Evolutionary conservation across 768 basidiomycete genomes (phyloP).

Genomic region (Thelephora ganbajun): DNA sequence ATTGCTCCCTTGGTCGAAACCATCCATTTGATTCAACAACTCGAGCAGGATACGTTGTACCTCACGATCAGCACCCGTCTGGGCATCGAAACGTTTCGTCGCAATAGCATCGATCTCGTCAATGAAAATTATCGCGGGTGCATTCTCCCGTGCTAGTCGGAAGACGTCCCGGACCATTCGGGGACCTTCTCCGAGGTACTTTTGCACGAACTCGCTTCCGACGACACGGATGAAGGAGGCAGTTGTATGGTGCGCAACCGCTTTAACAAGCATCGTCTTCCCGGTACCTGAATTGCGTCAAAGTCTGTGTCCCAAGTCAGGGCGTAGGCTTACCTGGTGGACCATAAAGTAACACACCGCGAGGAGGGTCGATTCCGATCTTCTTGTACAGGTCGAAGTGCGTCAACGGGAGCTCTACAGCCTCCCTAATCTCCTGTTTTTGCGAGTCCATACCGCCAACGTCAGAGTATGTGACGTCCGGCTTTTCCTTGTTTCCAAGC

Average conservation of each 20-base stretch:
- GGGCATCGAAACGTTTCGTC: constrained; percentile 98
- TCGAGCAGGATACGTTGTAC: constrained; percentile 97
- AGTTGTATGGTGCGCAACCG: constrained; percentile 96
- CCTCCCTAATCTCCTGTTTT: constrained; percentile 98
- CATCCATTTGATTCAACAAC: constrained; percentile 98
- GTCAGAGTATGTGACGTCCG: constrained; percentile 86
- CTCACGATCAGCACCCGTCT: constrained; percentile 97
- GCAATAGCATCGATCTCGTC: constrained; percentile 99
- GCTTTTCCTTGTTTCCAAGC: constrained; percentile 89
- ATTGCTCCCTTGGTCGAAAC: constrained; percentile 96
- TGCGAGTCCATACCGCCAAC: constrained; percentile 96
- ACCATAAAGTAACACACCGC: constrained; percentile 92
- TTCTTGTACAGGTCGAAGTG: constrained; percentile 98
- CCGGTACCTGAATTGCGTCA: constrained; percentile 59
- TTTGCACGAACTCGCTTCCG: constrained; percentile 97
- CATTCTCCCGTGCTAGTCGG: constrained; percentile 91
- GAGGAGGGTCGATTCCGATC: constrained; percentile 97
- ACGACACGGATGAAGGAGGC: constrained; percentile 97
- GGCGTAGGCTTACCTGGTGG: constrained; percentile 60
- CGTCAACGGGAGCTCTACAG: constrained; percentile 91
- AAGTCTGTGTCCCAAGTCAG: background rate
- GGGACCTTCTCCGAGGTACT: constrained; percentile 97
- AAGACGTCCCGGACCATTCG: constrained; percentile 99
- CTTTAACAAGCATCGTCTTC: constrained; percentile 98
- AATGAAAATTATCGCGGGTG: constrained; percentile 98